Conservation (phyloP, 169 alveolate genomes). For the Plasmodium berghei region DNA sequence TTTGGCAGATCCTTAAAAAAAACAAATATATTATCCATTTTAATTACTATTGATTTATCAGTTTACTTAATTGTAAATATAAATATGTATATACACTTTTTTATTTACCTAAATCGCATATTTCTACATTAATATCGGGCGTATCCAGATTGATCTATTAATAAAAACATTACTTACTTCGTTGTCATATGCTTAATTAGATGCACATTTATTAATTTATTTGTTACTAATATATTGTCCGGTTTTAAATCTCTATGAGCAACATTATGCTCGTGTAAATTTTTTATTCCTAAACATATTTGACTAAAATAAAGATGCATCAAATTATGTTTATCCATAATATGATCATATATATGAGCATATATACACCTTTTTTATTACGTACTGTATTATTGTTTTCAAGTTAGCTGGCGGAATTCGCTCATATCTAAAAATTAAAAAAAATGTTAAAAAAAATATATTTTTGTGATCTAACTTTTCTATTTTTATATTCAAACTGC, state of each 20-base stretch:
- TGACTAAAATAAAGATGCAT: constrained; percentile 56
- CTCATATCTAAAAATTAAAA: constrained; percentile 11
- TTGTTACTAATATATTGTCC: constrained; percentile 81
- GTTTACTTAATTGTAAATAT: too few species aligned
- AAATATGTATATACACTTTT: not conserved
- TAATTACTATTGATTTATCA: too few species aligned
- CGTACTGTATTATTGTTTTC: constrained; percentile 45
- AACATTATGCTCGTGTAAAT: constrained; percentile 79
- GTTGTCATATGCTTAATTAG: not conserved
- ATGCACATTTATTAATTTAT: not conserved
- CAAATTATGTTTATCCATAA: not conserved
- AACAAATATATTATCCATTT: constrained; percentile 28
- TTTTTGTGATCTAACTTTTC: not conserved
- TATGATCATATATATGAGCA: not conserved
- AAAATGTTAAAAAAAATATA: not conserved
- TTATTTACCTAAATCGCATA: constrained; percentile 82
- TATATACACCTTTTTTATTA: not conserved
- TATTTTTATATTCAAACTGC: not conserved
- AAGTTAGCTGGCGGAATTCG: constrained; percentile 39
- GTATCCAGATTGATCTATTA: constrained; percentile 79
- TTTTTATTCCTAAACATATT: constrained; percentile 79
- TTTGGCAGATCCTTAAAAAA: constrained; percentile 76
- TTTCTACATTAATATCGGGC: constrained; percentile 76
- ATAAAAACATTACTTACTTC: not conserved
- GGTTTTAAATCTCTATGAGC: constrained; percentile 86